Evolutionary conservation across 805 yeast genomes (phyloP).

Genomic region (Suhomyces kilbournensis): DNA sequence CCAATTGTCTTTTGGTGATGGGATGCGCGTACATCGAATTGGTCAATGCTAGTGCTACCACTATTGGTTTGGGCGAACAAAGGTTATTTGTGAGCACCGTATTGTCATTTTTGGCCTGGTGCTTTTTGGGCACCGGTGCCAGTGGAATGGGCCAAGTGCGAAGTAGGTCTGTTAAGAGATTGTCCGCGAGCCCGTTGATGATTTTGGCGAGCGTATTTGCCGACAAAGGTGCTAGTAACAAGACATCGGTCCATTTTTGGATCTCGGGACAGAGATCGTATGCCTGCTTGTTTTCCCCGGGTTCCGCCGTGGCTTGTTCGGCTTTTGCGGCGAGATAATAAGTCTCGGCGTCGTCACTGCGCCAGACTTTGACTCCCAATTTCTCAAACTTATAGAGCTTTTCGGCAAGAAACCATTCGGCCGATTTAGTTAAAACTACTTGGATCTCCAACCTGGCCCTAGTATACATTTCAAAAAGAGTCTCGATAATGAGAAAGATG

Average conservation of each 20-base stretch:
- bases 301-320: not conserved
- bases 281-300: not conserved
- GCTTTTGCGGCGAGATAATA: constrained; percentile 9
- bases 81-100: constrained; percentile 17
- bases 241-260: constrained; percentile 26
- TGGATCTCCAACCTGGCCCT: constrained; percentile 21
- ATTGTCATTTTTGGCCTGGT: constrained; percentile 2
- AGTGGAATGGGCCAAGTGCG: constrained; percentile 22
- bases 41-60: constrained; percentile 24
- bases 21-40: constrained; percentile 27
- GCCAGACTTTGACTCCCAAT: constrained; percentile 25
- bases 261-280: constrained; percentile 12
- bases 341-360: constrained; percentile 18
- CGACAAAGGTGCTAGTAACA: constrained; percentile 22
- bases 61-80: constrained; percentile 19
- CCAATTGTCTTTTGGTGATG: constrained; percentile 21
- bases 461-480: constrained; percentile 21
- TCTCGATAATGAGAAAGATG: constrained; percentile 21
- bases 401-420: constrained; percentile 19
- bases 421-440: constrained; percentile 21
- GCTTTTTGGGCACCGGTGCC: not conserved
- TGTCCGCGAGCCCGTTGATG: constrained; percentile 23
- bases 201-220: constrained; percentile 27
- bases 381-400: constrained; percentile 18
- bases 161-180: constrained; percentile 20